Conservation (phyloP, 169 alveolate species). For the Plasmodium chabaudi region DNA sequence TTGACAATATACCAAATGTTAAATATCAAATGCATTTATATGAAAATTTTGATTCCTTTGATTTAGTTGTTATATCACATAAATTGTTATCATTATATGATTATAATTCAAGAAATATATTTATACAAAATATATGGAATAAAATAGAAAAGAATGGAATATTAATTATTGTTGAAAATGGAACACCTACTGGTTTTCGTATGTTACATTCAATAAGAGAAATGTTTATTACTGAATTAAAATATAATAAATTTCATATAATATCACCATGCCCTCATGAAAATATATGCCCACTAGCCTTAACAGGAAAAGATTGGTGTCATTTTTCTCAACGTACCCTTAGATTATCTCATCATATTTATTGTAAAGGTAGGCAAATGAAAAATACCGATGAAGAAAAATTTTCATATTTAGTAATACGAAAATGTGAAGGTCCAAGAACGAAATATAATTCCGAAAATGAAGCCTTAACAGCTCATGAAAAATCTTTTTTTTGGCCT, state of each 20-base stretch:
- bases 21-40: constrained; percentile 80
- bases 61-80: constrained; percentile 81
- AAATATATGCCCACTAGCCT: constrained; percentile 90
- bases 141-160: constrained; percentile 76
- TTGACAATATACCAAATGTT: constrained; percentile 74
- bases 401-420: constrained; percentile 85
- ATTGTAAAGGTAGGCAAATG: constrained; percentile 86
- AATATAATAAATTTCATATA: constrained; percentile 83
- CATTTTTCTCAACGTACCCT: constrained; percentile 89
- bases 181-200: constrained; percentile 94
- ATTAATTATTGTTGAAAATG: constrained; percentile 87
- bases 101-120: constrained; percentile 74
- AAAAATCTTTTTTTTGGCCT: constrained; percentile 92
- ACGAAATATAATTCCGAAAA: constrained; percentile 72
- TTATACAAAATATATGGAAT: constrained; percentile 84
- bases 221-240: constrained; percentile 87
- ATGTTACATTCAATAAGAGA: constrained; percentile 89
- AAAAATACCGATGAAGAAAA: constrained; percentile 88
- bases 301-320: constrained; percentile 93
- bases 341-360: constrained; percentile 88
- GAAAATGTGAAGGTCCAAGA: constrained; percentile 86
- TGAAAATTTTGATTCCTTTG: constrained; percentile 70
- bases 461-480: constrained; percentile 80
- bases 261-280: constrained; percentile 94
- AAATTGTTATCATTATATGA: constrained; percentile 33